These are phyloP conservation scores for Candida labiduridarum DNA, from an alignment of 1,139 yeast species.

Conservation along the genomic window DNA sequence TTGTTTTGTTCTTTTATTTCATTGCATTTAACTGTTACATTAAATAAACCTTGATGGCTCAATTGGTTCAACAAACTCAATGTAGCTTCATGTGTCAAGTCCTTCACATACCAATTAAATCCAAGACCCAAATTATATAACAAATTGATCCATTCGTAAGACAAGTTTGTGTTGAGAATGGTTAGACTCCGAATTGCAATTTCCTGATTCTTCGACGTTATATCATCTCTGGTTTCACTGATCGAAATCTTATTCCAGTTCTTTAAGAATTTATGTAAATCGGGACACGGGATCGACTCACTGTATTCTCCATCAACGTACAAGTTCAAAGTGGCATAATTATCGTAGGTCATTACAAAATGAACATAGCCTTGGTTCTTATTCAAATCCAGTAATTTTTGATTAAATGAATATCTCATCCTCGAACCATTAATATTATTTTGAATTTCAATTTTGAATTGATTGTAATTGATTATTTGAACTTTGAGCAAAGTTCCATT, in stretches of 20 bases:
- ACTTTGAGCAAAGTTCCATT: conserved; percentile 22
- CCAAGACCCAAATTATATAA: conserved; percentile 41
- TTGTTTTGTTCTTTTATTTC: conserved; percentile 22
- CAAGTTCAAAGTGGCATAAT: conserved; percentile 37
- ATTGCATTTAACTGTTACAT: conserved; percentile 26
- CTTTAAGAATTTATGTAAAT: conserved; percentile 27
- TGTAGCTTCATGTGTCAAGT: conserved; percentile 34
- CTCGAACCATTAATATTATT: conserved; percentile 28
- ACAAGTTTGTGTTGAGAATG: conserved; percentile 29
- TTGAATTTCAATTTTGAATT: conserved; percentile 34
- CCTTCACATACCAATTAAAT: conserved; percentile 42
- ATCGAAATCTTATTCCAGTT: conserved; percentile 45
- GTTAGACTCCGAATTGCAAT: conserved; percentile 36
- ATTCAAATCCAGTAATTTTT: conserved; percentile 20
- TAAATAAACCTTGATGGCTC: conserved; percentile 27
- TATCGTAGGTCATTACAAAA: conserved; percentile 42
- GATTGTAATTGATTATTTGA: conserved; percentile 32
- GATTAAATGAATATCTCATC: conserved; percentile 40
- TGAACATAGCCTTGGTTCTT: conserved; percentile 34
- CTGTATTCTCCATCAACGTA: conserved; percentile 47
- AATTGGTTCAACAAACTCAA: conserved; percentile 34
- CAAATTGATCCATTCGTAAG: conserved; percentile 43
- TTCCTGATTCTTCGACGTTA: conserved; percentile 24
- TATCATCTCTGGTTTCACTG: conserved; percentile 26
- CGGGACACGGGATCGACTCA: conserved; percentile 49